Evolutionary conservation across 78 protist species (phyloP).

Genomic region (Bigelowiella natans): DNA sequence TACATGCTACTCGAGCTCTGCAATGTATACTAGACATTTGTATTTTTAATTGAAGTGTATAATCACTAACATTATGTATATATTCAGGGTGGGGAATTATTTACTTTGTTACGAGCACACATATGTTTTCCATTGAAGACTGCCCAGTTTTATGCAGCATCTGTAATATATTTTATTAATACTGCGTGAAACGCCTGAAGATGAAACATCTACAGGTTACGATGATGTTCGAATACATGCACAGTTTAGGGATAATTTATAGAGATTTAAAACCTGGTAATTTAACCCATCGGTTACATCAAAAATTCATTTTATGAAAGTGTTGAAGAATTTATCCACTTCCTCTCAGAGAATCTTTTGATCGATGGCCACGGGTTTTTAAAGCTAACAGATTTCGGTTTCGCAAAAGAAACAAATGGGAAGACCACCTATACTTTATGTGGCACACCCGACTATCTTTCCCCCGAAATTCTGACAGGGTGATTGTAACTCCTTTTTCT

Average conservation of each 20-base stretch:
- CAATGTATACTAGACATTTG: not conserved
- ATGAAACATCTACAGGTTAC: not conserved
- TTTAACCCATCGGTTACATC: too few species aligned
- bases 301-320: too few species aligned
- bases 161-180: too few species aligned
- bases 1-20: conserved; percentile 9
- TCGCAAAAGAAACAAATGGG: not conserved
- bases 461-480: conserved; percentile 4
- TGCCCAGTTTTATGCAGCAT: not conserved
- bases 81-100: not conserved
- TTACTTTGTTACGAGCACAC: not conserved
- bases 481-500: too few species aligned
- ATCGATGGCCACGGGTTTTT: not conserved
- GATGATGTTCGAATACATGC: not conserved
- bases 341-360: too few species aligned
- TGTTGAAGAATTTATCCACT: too few species aligned
- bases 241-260: not conserved
- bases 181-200: not conserved
- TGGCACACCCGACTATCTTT: not conserved
- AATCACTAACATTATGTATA: too few species aligned
- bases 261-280: conserved; percentile 9
- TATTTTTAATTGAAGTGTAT: too few species aligned
- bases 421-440: not conserved
- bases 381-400: not conserved
- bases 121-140: not conserved